Conservation (phyloP, 106 monocot genomes). For the Cymbidium sinense region DNA sequence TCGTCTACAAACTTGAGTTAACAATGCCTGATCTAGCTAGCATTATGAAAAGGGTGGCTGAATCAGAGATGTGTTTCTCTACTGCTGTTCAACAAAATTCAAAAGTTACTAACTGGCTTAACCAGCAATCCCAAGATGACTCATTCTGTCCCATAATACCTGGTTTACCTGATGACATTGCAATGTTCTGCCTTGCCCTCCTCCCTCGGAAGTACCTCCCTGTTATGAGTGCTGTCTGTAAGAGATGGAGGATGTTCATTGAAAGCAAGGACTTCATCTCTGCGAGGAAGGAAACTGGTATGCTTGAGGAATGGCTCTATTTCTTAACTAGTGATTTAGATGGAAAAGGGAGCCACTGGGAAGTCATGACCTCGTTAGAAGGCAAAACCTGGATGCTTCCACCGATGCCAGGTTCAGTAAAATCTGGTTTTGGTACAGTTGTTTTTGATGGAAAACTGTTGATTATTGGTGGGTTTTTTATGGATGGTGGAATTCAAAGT, state of each 20-base stretch:
- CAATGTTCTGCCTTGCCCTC: constrained; percentile 77
- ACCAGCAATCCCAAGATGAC: constrained; percentile 13
- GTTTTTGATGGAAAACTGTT: constrained; percentile 70
- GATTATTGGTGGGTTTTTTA: constrained; percentile 56
- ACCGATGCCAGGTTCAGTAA: constrained; percentile 73
- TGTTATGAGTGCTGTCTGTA: constrained; percentile 60
- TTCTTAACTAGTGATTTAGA: constrained; percentile 54
- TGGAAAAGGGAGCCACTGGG: constrained; percentile 72
- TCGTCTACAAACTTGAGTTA: constrained; percentile 2
- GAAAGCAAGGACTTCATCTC: constrained; percentile 65
- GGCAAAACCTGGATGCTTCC: constrained; percentile 32
- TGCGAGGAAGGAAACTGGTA: constrained; percentile 63
- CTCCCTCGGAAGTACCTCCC: constrained; percentile 55
- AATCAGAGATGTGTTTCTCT: constrained; percentile 30
- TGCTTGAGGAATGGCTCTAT: constrained; percentile 80
- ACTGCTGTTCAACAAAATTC: constrained; percentile 17
- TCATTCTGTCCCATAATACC: constrained; percentile 51
- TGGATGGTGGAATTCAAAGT: constrained; percentile 20
- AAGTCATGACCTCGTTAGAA: constrained; percentile 28
- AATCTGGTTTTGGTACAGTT: constrained; percentile 69
- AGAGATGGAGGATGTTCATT: constrained; percentile 72
- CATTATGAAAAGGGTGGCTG: constrained; percentile 10
- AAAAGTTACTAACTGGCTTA: constrained; percentile 13
- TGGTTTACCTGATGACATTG: constrained; percentile 80
- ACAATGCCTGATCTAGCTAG: constrained; percentile 24